phyloP scores from a whole-genome alignment of 2,329 filamentous ascomycete species.

The Podosphaera fusca region DNA sequence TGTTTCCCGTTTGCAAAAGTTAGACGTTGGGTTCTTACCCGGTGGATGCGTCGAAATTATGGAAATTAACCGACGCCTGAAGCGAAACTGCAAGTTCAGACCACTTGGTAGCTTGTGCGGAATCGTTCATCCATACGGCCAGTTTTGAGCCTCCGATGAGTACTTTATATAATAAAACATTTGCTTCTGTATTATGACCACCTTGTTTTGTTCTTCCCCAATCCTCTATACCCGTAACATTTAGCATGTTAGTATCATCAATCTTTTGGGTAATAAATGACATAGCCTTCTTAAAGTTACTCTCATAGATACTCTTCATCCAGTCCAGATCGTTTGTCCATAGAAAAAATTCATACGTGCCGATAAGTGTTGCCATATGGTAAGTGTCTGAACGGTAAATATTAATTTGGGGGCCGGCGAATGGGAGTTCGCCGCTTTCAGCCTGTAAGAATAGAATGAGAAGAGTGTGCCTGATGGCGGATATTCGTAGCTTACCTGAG shows the following conservation, averaged over 20 bases:
- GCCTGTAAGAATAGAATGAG: constrained; percentile 6
- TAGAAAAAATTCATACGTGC: constrained; percentile 33
- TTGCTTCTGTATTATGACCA: constrained; percentile 14
- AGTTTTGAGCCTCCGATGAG: constrained; percentile 23
- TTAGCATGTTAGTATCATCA: constrained; percentile 16
- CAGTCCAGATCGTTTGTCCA: constrained; percentile 29
- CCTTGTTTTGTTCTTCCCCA: constrained; percentile 13
- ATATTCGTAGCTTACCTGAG: constrained; percentile 4
- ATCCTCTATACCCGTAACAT: constrained; percentile 11
- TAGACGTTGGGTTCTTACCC: constrained; percentile 5
- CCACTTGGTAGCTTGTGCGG: constrained; percentile 5
- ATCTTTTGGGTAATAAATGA: constrained; percentile 21
- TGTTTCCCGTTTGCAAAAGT: constrained; percentile 3
- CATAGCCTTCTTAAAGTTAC: constrained; percentile 25
- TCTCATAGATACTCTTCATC: constrained; percentile 22
- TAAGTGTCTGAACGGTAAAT: constrained; percentile 25
- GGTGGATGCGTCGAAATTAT: constrained; percentile 8
- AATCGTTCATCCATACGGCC: constrained; percentile 19
- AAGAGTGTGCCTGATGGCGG: background rate
- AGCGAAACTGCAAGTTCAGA: constrained; percentile 5
- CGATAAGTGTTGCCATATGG: constrained; percentile 33
- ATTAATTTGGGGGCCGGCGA: constrained; percentile 23
- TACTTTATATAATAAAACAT: constrained; percentile 20
- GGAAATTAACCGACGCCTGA: constrained; percentile 8
- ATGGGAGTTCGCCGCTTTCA: constrained; percentile 22